These are phyloP conservation scores for Fusarium scirpi DNA, from an alignment of 2,329 filamentous ascomycete genomes.

Conservation along the genomic window DNA sequence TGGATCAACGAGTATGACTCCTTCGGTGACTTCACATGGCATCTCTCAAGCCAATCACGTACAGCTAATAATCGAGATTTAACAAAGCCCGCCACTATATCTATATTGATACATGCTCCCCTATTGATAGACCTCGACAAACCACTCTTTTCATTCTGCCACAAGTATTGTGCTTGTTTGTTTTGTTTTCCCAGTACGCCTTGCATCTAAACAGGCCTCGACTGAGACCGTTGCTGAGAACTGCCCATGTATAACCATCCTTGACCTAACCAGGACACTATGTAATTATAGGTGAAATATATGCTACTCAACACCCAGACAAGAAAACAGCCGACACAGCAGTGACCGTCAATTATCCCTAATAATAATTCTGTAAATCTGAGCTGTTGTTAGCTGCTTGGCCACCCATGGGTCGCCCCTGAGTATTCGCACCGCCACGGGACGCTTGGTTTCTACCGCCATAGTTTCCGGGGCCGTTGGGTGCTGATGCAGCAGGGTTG, in stretches of 20 bases:
- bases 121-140: not conserved
- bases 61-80: not conserved
- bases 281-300: constrained; percentile 2
- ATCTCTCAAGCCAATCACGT: not conserved
- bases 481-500: constrained; percentile 34
- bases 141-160: constrained; percentile 4
- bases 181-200: constrained; percentile 34
- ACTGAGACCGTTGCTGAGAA: constrained; percentile 14
- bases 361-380: constrained; percentile 47
- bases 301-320: constrained; percentile 23
- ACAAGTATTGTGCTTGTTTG: constrained; percentile 20
- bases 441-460: constrained; percentile 37
- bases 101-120: not conserved
- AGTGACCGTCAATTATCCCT: constrained; percentile 30
- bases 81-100: not conserved
- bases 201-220: constrained; percentile 17
- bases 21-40: not conserved
- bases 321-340: not conserved
- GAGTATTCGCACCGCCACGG: constrained; percentile 37
- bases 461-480: constrained; percentile 38
- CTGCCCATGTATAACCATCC: constrained; percentile 4
- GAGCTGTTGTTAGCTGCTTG: constrained; percentile 40
- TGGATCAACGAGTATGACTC: not conserved
- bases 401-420: constrained; percentile 44
- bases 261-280: not conserved